Conservation (phyloP, 2,329 filamentous ascomycete genomes). For the Fusarium penzigii region DNA sequence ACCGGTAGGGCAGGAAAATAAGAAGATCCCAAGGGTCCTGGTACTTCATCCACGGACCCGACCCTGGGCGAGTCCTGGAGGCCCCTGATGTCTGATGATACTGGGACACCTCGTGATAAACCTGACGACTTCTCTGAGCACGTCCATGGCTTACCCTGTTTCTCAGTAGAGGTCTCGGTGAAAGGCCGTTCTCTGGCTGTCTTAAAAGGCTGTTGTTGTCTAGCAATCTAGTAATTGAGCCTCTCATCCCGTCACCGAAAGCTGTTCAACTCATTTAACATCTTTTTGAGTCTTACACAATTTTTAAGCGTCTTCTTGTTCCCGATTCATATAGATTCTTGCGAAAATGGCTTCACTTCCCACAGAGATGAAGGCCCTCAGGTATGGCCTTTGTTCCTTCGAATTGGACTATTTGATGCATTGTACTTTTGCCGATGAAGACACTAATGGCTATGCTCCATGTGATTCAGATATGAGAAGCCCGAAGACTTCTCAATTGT, state of each 20-base stretch:
- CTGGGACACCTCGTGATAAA: background rate
- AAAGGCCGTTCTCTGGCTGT: background rate
- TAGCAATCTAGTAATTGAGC: no score
- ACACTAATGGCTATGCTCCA: background rate
- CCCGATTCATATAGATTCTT: background rate
- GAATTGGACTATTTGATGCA: background rate
- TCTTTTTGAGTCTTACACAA: background rate
- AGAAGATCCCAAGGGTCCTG: background rate
- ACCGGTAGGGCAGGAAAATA: background rate
- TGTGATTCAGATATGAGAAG: conserved; percentile 55
- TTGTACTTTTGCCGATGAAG: conserved; percentile 6
- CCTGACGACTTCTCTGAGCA: background rate
- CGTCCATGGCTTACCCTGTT: background rate
- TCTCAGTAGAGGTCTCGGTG: background rate
- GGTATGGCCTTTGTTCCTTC: conserved; percentile 41
- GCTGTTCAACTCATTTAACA: background rate
- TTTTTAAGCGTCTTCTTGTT: background rate
- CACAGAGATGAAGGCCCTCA: conserved; percentile 62
- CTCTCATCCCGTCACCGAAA: no score
- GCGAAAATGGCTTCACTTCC: conserved; percentile 43
- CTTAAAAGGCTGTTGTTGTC: background rate
- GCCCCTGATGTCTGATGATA: background rate
- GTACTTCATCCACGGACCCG: background rate
- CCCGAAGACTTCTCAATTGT: conserved; percentile 62
- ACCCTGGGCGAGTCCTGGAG: background rate